Conservation (phyloP, 2,329 filamentous ascomycete genomes). For the Stagonosporopsis tanaceti region DNA sequence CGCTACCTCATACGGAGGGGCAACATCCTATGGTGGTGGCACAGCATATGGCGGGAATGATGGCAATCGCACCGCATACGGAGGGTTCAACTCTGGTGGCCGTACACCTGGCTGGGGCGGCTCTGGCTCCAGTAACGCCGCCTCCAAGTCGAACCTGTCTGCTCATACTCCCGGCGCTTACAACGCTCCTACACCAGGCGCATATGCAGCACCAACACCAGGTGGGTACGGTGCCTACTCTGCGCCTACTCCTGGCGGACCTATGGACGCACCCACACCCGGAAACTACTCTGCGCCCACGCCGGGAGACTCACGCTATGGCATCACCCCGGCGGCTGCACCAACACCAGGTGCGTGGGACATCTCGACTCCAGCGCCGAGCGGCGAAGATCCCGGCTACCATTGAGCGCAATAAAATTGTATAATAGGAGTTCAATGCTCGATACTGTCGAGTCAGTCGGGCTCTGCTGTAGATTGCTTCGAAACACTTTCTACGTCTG, state of each 20-base stretch:
- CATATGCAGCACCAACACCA: slow-evolving; percentile 48
- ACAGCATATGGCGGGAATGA: slow-evolving; percentile 47
- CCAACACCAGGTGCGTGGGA: slow-evolving; percentile 68
- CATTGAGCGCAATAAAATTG: slow-evolving; percentile 25
- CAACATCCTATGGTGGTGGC: slow-evolving; percentile 75
- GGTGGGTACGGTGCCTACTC: slow-evolving; percentile 47
- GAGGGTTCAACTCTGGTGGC: slow-evolving; percentile 62
- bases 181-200: slow-evolving; percentile 48
- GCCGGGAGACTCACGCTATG: slow-evolving; percentile 45
- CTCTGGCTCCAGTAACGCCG: slow-evolving; percentile 51
- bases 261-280: slow-evolving; percentile 51
- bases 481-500: slow-evolving; percentile 10
- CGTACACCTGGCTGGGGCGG: slow-evolving; percentile 63
- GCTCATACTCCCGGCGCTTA: slow-evolving; percentile 46
- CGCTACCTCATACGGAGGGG: slow-evolving; percentile 74
- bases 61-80: slow-evolving; percentile 54
- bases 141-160: slow-evolving; percentile 41
- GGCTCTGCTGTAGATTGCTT: neutral
- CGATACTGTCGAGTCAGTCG: neutral
- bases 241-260: slow-evolving; percentile 48
- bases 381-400: slow-evolving; percentile 36
- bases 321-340: slow-evolving; percentile 53
- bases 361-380: slow-evolving; percentile 54
- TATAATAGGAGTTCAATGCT: slow-evolving; percentile 6
- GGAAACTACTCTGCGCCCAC: slow-evolving; percentile 52